Base-by-base conservation (phyloP, 1,139 yeast species). In the Blastobotrys aristatus region DNA sequence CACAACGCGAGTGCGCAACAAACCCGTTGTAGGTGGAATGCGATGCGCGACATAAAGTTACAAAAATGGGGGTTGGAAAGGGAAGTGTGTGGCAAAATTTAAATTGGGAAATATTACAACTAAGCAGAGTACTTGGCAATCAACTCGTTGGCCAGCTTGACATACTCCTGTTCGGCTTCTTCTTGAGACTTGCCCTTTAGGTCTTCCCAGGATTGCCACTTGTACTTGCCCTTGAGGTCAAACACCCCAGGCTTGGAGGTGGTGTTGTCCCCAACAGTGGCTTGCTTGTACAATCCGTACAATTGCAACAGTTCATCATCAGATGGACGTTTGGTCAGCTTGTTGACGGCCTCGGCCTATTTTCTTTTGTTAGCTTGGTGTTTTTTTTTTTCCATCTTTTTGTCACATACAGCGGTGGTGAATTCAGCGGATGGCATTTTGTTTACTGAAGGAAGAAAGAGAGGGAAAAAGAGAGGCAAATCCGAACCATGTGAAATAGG, bases 181-280 rank as follows among this genome's bases (percentile, higher is more conserved):
- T 82, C 95, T 70, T 84, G 86, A 46, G 88, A 70, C 51, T 77
- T 78, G 50, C 97, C 98, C 73, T 87, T 84, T 62, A 83, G 74
- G 60, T 82, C 82, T 63, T 82, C 84, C 98, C 98, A 92, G 16
- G 97, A 78, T 67, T 88, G 90, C 97, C 97, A 92, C 78, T 92
- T 92, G 79, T 86, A 86, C 72, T 92, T 90, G 60, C 92, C 97
- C 75, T 85, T 86, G 72, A 92, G 77, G 72, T 90, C 95, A 69
- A 90, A 87, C 55, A 86, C 72, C 55, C 96, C 95, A 51, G 73
- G 83, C 70, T 84, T 84, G 51, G 80, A 72, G 53, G 95, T 84
- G 68, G 75, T 77, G 75, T 86, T 86, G 77, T 92, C 98, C 57
- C 98, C 98, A 51, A 83, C 84, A 42, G 97, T 90, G 57, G 97